Base-by-base conservation (phyloP, 2,329 filamentous ascomycete genomes). In the Aureobasidium sp. region DNA sequence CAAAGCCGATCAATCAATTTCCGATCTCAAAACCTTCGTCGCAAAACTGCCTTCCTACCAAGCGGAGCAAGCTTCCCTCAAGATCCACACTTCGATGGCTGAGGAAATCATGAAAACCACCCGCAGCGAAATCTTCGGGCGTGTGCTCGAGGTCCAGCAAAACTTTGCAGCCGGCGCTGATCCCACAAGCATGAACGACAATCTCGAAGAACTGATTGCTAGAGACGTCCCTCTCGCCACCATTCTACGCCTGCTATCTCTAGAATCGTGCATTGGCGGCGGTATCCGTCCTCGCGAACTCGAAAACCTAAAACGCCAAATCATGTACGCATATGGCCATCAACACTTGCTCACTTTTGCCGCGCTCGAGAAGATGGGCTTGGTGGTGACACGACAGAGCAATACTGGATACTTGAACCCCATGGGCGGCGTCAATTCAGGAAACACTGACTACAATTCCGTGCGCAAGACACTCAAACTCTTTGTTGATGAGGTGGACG, bases 101-200 rank as follows among this genome's bases (percentile, higher is more conserved):
- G 94, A 97, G 75, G 93, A 97, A 67, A 94, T 99, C 60, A 92
- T 96, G 80, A 94, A 95, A 70, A 85, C 91, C 69, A 99, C 94
- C 0, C 85, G 90, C 56, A 89, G 90, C 19, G 93, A 97, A 69
- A 84, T 89, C 62, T 99, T 99, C 78, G 90, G 88, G 66, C 88
- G 90, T 64, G 79, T 91, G 42, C 80, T 99, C 1, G 94, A 97
- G 76, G 89, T 97, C 5, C 94, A 99, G 72, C 94, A 99, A 72
- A 97, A 96, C 70, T 83, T 97, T 48, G 92, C 91, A 27, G 92
- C 92, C 0, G 86, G 90, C 11, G 94, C 97, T 72, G 89, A 93
- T 7, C 89, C 86, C 14, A 53, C 48, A 54, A 89, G 89, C 27
- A 91, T 97, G 70, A 90, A 96, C 69, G 91, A 96, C 57, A 85